phyloP scores from a whole-genome alignment of 73 alveolate genomes.

The Paraurostyla sp. region DNA sequence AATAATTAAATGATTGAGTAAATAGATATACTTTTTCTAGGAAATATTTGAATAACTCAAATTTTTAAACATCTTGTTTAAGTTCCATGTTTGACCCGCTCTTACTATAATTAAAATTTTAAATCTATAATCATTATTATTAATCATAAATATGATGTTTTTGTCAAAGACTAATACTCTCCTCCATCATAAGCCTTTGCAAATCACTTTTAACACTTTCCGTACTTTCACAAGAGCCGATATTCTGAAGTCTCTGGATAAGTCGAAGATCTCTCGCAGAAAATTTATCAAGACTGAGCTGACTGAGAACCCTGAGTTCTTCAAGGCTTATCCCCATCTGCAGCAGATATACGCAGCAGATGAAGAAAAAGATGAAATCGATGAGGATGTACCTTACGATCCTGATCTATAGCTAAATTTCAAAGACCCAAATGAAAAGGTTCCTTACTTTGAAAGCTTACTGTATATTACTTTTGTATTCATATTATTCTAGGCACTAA shows the following conservation, averaged over 20 bases:
- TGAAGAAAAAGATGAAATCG: slow-evolving; percentile 1
- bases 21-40: neutral
- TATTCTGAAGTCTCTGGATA: slow-evolving; percentile 21
- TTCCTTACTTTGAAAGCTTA: slow-evolving; percentile 1
- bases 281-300: slow-evolving; percentile 62
- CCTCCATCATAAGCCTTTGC: too few species aligned
- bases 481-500: slow-evolving; percentile 5
- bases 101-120: neutral
- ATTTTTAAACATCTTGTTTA: neutral
- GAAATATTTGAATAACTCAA: neutral
- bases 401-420: neutral
- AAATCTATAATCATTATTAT: neutral
- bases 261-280: slow-evolving; percentile 22
- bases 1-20: neutral
- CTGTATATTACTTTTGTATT: neutral
- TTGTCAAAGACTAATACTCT: neutral
- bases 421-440: neutral
- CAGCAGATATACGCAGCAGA: neutral
- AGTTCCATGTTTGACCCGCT: neutral
- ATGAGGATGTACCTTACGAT: neutral
- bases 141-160: slow-evolving; percentile 15
- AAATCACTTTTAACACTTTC: too few species aligned
- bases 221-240: slow-evolving; percentile 8
- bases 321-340: slow-evolving; percentile 81
- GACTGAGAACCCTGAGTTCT: slow-evolving; percentile 76